Evolutionary conservation across 768 basidiomycete genomes (phyloP).

Genomic region (Galerina sulciceps): DNA sequence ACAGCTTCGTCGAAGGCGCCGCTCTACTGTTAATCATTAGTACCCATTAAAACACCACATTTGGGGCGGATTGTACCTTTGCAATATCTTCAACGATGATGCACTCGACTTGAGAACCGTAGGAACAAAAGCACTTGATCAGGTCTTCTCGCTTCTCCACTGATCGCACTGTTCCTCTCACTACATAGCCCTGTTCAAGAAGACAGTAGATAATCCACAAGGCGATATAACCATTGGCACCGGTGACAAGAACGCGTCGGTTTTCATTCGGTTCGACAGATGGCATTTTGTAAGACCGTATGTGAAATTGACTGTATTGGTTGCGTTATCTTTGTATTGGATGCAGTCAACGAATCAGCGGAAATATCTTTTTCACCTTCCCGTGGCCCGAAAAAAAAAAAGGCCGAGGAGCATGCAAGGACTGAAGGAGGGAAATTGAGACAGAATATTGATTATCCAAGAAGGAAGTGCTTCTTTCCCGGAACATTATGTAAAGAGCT

Average conservation of each 20-base stretch:
- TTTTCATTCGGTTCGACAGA: background rate
- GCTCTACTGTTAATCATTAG: conserved; percentile 36
- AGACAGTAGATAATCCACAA: conserved; percentile 3
- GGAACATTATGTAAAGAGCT: too few species aligned
- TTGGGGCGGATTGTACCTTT: background rate
- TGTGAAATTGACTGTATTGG: too few species aligned
- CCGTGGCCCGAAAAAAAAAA: too few species aligned
- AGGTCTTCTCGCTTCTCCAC: background rate
- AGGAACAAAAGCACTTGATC: background rate
- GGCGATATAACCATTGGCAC: conserved; percentile 5
- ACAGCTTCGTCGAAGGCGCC: conserved; percentile 82
- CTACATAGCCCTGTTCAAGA: conserved; percentile 1
- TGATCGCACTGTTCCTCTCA: conserved; percentile 5
- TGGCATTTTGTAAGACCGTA: background rate
- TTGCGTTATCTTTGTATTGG: too few species aligned
- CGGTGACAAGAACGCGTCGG: conserved; percentile 2
- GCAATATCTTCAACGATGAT: background rate
- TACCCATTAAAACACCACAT: too few species aligned
- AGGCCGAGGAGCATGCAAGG: too few species aligned
- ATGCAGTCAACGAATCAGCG: too few species aligned
- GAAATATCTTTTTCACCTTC: too few species aligned
- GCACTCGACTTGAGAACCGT: background rate
- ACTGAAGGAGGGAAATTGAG: too few species aligned
- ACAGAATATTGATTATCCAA: too few species aligned
- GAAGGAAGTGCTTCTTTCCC: too few species aligned